Base-by-base conservation (phyloP, 2,329 filamentous ascomycete species). In the Rhynchosporium secalis region DNA sequence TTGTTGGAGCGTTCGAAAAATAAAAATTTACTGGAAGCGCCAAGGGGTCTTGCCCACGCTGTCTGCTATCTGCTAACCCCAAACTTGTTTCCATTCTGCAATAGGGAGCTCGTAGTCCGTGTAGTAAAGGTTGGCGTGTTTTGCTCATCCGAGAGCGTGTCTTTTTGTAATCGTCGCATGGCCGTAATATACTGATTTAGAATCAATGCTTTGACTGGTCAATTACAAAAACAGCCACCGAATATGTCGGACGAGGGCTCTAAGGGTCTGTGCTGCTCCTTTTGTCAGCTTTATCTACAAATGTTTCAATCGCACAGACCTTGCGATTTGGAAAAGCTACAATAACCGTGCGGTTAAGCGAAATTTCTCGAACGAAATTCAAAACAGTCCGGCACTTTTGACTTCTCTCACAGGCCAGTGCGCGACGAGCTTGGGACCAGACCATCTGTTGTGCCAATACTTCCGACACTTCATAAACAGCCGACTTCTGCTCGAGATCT, bases 391-490 rank as follows among this genome's bases (percentile, higher is more conserved):
- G 9, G 9, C 33, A 36, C 33, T 36, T 36, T 10, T 36, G 33
- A 10, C 33, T 36, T 5, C 43, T 46, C 43, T 26, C n/a, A 26
- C 26, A 46, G 43, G 43, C 43, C n/a, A n/a, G 43, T 46, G 13
- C 43, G 43, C 43, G 26, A 46, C 3, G 43, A 46, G 48, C 33
- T 28, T 28, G 48, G 26, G 48, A 31, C 28, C 13, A 51, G 26
- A 51, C 26, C 28, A 51, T 28, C 48, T 51, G 28, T 33, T 28
- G 33, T 51, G 48, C 48, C 28, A 51, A 51, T 33, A 51, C 48
- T 36, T 36, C 1, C 9, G 33, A 20, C 9, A 36, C 33, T 10
- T 6, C 9, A 36, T 36, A 36, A 6, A 36, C 33, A 36, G 33
- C 6, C 33, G 33, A 36, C 33, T 10, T 36, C 33, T 36, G 33